Conservation (phyloP, 208 protist species). For the Zelonia costaricensis region DNA sequence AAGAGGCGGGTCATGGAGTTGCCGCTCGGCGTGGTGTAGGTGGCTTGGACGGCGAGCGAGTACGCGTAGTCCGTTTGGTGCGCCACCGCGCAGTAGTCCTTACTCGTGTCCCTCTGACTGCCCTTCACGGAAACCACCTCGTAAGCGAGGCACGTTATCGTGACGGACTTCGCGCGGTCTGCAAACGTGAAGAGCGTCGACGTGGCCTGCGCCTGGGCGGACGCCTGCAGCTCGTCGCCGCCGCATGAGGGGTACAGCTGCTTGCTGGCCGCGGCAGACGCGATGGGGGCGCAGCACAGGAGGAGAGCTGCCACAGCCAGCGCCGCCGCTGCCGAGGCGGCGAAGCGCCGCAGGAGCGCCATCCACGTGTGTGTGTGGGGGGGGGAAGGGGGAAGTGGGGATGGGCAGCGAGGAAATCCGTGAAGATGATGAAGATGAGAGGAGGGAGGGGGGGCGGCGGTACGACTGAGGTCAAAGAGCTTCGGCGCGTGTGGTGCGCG, state of each 20-base stretch:
- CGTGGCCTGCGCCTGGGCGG: slow-evolving; percentile 18
- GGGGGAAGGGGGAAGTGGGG: too few relatives aligned
- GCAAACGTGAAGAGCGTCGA: slow-evolving; percentile 23
- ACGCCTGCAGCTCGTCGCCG: slow-evolving; percentile 20
- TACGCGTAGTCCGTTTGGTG: slow-evolving; percentile 75
- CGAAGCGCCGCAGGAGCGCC: too few relatives aligned
- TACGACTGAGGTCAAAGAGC: too few relatives aligned
- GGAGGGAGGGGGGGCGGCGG: too few relatives aligned
- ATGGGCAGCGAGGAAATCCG: too few relatives aligned
- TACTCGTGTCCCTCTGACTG: slow-evolving; percentile 13
- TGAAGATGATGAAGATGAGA: too few relatives aligned
- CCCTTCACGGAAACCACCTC: slow-evolving; percentile 52
- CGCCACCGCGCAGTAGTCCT: slow-evolving; percentile 52
- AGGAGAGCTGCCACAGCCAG: slow-evolving; percentile 28
- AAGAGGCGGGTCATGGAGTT: slow-evolving; percentile 29
- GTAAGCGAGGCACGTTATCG: slow-evolving; percentile 63
- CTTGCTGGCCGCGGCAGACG: slow-evolving; percentile 11
- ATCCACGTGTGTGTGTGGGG: too few relatives aligned
- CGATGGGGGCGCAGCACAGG: slow-evolving; percentile 3
- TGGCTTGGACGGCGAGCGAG: slow-evolving; percentile 41
- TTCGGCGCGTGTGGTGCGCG: too few relatives aligned
- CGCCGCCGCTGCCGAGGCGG: too few relatives aligned
- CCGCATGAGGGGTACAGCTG: slow-evolving; percentile 63
- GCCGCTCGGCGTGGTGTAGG: slow-evolving; percentile 26
- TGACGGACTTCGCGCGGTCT: slow-evolving; percentile 9